A percentile compares a stretch with the other conserved stretches of the same genome.
phyloP scores from a whole-genome alignment of 176 grass and related monocot species.

The Ampelocalamus luodianensis region DNA sequence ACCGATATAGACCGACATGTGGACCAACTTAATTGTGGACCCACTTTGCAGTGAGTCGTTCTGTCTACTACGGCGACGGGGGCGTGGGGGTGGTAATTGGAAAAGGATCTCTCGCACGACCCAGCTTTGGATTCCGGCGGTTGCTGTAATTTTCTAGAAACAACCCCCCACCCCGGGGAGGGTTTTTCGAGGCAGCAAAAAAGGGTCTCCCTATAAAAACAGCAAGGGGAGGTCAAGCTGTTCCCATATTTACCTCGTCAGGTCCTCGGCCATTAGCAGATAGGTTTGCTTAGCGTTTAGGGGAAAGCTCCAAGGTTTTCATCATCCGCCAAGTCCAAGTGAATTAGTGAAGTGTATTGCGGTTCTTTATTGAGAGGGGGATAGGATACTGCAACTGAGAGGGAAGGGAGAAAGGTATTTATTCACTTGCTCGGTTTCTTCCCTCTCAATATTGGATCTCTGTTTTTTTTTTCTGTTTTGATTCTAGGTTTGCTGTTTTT shows the following conservation, averaged over 20 bases:
- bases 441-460: background rate
- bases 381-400: background rate
- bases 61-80: accelerated
- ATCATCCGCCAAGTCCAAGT: background rate
- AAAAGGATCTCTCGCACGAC: background rate
- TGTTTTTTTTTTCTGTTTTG: background rate
- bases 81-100: background rate
- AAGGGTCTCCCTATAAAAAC: constrained; percentile 32
- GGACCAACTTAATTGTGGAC: accelerated
- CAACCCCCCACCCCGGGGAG: background rate
- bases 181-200: background rate
- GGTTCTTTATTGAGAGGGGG: background rate
- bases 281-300: constrained; percentile 20
- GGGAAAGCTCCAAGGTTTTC: background rate
- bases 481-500: background rate
- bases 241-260: constrained; percentile 24
- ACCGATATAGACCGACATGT: accelerated
- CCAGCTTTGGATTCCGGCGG: constrained; percentile 44
- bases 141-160: constrained; percentile 43
- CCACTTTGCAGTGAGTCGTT: accelerated
- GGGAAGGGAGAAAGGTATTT: constrained; percentile 7
- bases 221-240: constrained; percentile 31
- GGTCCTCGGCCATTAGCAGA: constrained; percentile 25
- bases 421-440: background rate
- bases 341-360: background rate